Evolutionary conservation across 371 early-diverging fungal genomes (phyloP), one percentile per base, ranked within the genome.

Genomic region (Mortierella sp.): DNA sequence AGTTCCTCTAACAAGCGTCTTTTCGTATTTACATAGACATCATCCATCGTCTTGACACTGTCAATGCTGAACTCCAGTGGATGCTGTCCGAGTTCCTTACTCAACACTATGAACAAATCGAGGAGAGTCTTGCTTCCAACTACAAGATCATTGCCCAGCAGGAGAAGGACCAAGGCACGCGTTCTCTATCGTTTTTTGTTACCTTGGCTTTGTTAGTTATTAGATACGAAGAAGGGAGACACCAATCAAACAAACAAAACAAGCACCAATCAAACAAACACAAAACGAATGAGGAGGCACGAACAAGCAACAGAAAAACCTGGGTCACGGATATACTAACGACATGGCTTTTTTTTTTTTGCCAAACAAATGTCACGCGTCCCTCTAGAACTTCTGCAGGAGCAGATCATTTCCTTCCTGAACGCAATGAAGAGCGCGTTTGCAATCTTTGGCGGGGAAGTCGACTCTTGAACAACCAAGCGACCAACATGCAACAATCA

Each of bases 31-130:
- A 16, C 50, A 69, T 53, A 82, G 82, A 24, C 26, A 75, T 82
- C 50, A 34, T 69, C 5, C 69, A 44, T 28, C 19, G 46, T 0
- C 79, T 82, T 40, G 82, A 82, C 43, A 71, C n/a, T 26, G 28
- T 78, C 73, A 78, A 75, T 55, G 78, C 79, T 3, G 82, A 82
- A 21, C 61, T 78, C 11, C 78, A 82, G 53, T 82, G 37, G 69
- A 72, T 82, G 50, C 61, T 78, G 37, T 82, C 79, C 1, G 82
- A 78, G 53, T 82, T 51, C 46, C 44, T 82, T 51, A 73, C 72
- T 11, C 75, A 37, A 4, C 82, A 82, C 46, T 82, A 78, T 53
- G 72, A 75, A 3, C 72, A 72, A 10, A 78, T 78, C 57, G 82
- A 78, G 26, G 73, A 69, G 14, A 50, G 48, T 5, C 48, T 82